Conservation (phyloP, 768 basidiomycete species). For the Ramaria sp. region DNA sequence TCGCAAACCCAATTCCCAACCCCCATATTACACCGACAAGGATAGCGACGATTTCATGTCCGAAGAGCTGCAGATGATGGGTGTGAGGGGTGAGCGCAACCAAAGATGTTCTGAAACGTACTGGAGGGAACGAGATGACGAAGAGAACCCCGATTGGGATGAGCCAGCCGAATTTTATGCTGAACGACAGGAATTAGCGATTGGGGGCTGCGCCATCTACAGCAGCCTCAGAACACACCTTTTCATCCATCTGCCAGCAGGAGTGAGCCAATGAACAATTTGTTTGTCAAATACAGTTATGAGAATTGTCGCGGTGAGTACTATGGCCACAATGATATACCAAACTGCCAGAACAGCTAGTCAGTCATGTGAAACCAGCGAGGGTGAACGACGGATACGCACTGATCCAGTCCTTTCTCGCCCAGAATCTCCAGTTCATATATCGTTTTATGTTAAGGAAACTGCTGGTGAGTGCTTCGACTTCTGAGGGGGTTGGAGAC, state of each 20-base stretch:
- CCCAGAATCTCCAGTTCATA: conserved; percentile 8
- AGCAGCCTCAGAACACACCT: conserved; percentile 35
- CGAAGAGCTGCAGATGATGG: conserved; percentile 51
- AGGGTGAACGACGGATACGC: background rate
- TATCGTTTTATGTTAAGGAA: conserved; percentile 1
- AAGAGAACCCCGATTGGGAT: conserved; percentile 77
- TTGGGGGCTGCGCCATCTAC: too few species aligned
- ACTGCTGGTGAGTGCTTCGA: conserved; percentile 6
- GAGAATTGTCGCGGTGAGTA: conserved; percentile 38
- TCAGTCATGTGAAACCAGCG: background rate
- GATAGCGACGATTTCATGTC: conserved; percentile 85
- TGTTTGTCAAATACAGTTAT: conserved; percentile 54
- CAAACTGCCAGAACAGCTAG: conserved; percentile 12
- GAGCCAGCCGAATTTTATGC: conserved; percentile 51
- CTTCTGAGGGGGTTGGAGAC: conserved; percentile 14
- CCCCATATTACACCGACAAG: conserved; percentile 90
- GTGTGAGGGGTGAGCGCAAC: background rate
- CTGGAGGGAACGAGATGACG: conserved; percentile 79
- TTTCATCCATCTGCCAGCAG: conserved; percentile 55
- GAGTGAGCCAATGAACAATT: conserved; percentile 62
- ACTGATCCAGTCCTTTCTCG: conserved; percentile 7
- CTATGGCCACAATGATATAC: conserved; percentile 30
- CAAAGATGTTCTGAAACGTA: conserved; percentile 20
- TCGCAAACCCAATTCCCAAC: conserved; percentile 75
- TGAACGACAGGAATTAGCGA: conserved; percentile 19